phyloP scores from a whole-genome alignment of 2,329 filamentous ascomycete species.

The Ceratocystis destructans region DNA sequence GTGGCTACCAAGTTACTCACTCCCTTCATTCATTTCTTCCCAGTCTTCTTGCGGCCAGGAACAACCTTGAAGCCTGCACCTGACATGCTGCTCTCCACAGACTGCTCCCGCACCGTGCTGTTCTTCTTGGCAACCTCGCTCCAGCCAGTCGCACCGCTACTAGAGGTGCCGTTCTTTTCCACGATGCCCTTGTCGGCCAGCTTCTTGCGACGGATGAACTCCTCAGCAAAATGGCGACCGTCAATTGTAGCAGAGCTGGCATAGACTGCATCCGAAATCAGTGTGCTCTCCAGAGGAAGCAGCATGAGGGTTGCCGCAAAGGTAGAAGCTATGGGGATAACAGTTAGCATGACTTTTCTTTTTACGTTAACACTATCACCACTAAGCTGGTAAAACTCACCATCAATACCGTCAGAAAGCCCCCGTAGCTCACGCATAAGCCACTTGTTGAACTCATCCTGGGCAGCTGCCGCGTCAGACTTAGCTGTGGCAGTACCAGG shows the following conservation, averaged over 20 bases:
- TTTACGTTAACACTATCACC: constrained; percentile 20
- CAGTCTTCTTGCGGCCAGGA: constrained; percentile 77
- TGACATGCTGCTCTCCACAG: constrained; percentile 26
- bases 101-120: constrained; percentile 27
- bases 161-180: constrained; percentile 51
- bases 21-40: constrained; percentile 45
- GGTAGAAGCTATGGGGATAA: constrained; percentile 47
- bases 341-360: constrained; percentile 5
- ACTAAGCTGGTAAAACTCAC: constrained; percentile 29
- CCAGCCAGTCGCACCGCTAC: constrained; percentile 54
- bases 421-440: constrained; percentile 68
- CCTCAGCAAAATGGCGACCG: constrained; percentile 81
- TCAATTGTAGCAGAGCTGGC: constrained; percentile 78
- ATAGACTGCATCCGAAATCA: constrained; percentile 87
- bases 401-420: constrained; percentile 39
- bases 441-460: constrained; percentile 94
- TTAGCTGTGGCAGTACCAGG: constrained; percentile 34
- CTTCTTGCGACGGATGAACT: constrained; percentile 86
- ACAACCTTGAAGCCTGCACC: constrained; percentile 78
- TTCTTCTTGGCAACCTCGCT: constrained; percentile 96
- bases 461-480: constrained; percentile 37
- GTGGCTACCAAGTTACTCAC: neutral
- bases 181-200: constrained; percentile 84
- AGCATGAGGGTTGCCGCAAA: constrained; percentile 65
- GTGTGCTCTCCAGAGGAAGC: constrained; percentile 61